Evolutionary conservation across 164 flowering plant genomes (phyloP), one percentile per base, ranked within the genome.

Genomic region (Vitis cinerea): DNA sequence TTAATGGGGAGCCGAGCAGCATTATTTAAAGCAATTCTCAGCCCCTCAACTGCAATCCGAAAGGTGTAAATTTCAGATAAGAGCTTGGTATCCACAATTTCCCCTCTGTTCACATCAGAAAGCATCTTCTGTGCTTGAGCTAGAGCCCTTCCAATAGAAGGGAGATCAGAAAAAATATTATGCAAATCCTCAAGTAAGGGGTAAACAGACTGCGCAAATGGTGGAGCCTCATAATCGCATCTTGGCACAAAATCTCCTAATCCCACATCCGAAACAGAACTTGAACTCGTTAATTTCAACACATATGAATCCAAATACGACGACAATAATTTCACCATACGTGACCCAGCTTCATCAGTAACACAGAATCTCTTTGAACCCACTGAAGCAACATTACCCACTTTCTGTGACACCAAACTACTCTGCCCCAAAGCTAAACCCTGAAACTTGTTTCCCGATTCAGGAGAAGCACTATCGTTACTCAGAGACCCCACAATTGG

Each of bases 41-140:
- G 59, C 16, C 92, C 93, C 81, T 95, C 99, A 60, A 91, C 89
- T 29, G 97, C 98, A 77, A 95, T 69, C 59, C 83, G 80, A 52
- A 93, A 93, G 14, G 82, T 79, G 59, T 79, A 86, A 71, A 89
- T 90, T 69, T 89, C 97, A 31, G 86, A 87, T 15, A 95, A 63
- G 17, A 79, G 65, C 49, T 73, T 50, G 5, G 73, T 23, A 63
- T 93, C 88, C 56, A 95, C 83, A 69, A 12, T 37, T 75, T 86
- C 87, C 31, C 99, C 99, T 62, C 72, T 82, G 31, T 79, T 85
- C 23, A 96, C 88, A 71, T 87, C 82, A 66, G n/a, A 59, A 52
- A 96, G 82, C 85, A 96, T 80, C 83, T 86, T 90, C 70, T 93
- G 97, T 2, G 93, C 88, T 79, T 78, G 64, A 54, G 81, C 87